Evolutionary conservation across 129 eudicot species (phyloP), one percentile per base, ranked within the genome.

Genomic region (sunflower (Helianthus annuus)): DNA sequence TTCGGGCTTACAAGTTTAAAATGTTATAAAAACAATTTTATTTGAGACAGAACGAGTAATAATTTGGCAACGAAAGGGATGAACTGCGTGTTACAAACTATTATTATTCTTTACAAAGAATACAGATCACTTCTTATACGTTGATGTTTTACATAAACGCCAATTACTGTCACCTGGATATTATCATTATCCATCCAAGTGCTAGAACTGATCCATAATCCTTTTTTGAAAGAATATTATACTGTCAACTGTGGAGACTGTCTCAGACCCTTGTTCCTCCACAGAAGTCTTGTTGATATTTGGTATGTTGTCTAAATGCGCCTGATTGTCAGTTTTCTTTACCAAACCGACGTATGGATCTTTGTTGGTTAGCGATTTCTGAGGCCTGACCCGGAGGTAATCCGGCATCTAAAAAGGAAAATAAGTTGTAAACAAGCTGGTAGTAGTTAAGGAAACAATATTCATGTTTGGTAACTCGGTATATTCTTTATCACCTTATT

Each of bases 401-500:
- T 70, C 34, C 56, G 72, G 77, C 77, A 70, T 78, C 81, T 78
- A 58, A 70, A 22, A 51, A 42, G 27, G 17, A 70, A 52, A 70
- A 39, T 61, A 13, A 51, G 11, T 39, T 16, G 7, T 34, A 29
- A 59, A 17, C 48, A 59, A 19, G 64, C 17, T 38, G 45, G 34
- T 32, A 42, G 4, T 42, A 3, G 16, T 27, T 65, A 13, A 17
- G 53, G 1, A 27, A 13, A 2, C 52, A 12, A 27, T 51, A 14
- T 22, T 7, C 22, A 15, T 64, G 7, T 38, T 51, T 12, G 5
- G 44, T 38, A 64, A 74, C 48, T 52, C 36, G 14, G 9, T 55
- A 58, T 48, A 7, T 61, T 48, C 14, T 27, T 69, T 48, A 8
- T 27, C 61, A 86, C 98, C 96, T 78, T 86, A 60, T 68, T 83